These are phyloP conservation scores for Trichosanthes truncata DNA, from an alignment of 306 rosid genomes.

Conservation along the genomic window DNA sequence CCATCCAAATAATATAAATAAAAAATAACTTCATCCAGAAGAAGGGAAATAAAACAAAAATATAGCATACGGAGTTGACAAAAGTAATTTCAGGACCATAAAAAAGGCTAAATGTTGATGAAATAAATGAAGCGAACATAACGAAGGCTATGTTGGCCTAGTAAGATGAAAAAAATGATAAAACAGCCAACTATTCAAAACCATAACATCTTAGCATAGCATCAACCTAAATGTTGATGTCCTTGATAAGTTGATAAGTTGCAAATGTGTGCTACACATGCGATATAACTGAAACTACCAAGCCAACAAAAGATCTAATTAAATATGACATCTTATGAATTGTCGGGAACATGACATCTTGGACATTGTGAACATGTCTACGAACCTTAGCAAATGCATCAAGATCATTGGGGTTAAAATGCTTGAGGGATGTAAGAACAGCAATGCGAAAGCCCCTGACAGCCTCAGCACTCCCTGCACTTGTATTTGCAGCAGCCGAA, in stretches of 20 bases:
- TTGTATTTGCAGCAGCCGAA: conserved; percentile 81
- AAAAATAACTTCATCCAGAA: neutral
- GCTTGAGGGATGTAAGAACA: conserved; percentile 94
- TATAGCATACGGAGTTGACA: neutral
- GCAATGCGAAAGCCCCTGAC: conserved; percentile 94
- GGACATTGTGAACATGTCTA: conserved; percentile 20
- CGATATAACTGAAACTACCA: neutral
- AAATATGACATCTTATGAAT: neutral
- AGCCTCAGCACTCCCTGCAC: conserved; percentile 73
- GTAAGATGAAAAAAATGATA: neutral
- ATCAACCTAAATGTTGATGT: neutral
- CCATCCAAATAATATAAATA: neutral
- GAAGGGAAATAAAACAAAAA: neutral
- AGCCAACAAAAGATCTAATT: neutral
- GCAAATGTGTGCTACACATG: neutral
- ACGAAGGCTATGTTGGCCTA: neutral
- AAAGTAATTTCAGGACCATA: neutral
- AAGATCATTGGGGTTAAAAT: conserved; percentile 83
- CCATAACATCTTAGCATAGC: neutral
- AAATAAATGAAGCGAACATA: neutral
- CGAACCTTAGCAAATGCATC: conserved; percentile 97
- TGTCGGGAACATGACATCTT: neutral
- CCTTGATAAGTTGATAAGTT: neutral
- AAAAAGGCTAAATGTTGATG: neutral
- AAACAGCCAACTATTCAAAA: neutral